phyloP scores from a whole-genome alignment of 2,329 filamentous ascomycete genomes.

The Penicillium polonicum region DNA sequence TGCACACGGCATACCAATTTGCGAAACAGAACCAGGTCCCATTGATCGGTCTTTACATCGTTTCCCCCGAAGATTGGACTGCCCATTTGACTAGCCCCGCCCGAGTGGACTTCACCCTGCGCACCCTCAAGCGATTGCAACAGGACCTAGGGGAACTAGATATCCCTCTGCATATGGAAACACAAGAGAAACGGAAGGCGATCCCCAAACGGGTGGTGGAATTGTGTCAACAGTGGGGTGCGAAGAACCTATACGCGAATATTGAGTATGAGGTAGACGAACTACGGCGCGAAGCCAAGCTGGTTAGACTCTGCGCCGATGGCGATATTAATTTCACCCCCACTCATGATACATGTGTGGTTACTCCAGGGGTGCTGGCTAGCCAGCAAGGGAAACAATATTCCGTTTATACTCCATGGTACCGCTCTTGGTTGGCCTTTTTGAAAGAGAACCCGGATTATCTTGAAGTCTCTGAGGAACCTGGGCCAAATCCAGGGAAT shows the following conservation, averaged over 20 bases:
- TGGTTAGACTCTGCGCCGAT: constrained; percentile 62
- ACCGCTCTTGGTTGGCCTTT: constrained; percentile 69
- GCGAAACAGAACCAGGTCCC: constrained; percentile 69
- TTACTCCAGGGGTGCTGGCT: constrained; percentile 67
- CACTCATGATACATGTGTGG: constrained; percentile 78
- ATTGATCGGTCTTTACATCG: constrained; percentile 72
- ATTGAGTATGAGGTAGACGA: constrained; percentile 93
- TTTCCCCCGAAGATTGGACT: constrained; percentile 80
- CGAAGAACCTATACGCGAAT: constrained; percentile 74
- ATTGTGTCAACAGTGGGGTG: constrained; percentile 69
- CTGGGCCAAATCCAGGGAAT: constrained; percentile 53
- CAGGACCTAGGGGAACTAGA: constrained; percentile 66
- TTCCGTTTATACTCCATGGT: constrained; percentile 83
- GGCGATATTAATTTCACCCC: constrained; percentile 68
- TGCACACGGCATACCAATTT: constrained; percentile 64
- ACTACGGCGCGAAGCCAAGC: constrained; percentile 68
- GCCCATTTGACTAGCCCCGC: constrained; percentile 73
- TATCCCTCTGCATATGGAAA: constrained; percentile 77
- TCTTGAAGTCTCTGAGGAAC: constrained; percentile 61
- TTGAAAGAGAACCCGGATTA: constrained; percentile 68
- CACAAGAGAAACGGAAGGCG: constrained; percentile 62
- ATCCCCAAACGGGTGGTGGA: constrained; percentile 63
- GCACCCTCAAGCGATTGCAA: constrained; percentile 66
- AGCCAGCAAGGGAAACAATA: constrained; percentile 75
- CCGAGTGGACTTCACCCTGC: constrained; percentile 77